Evolutionary conservation across 306 rosid genomes (phyloP).

Genomic region (Vigna hirtella): DNA sequence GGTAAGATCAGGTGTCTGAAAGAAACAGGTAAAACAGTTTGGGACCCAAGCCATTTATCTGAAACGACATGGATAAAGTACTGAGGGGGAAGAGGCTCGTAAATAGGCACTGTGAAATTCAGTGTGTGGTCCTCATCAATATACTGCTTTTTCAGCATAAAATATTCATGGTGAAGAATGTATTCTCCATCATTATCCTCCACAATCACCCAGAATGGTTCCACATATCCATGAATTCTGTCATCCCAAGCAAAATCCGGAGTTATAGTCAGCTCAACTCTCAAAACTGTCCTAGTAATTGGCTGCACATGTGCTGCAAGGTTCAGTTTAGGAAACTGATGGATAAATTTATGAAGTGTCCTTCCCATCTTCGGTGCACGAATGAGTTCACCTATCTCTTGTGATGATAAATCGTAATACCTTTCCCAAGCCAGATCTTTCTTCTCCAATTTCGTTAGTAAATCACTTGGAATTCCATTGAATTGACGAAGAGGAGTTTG

Average conservation of each 20-base stretch:
- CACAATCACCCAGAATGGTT: slow-evolving; percentile 95
- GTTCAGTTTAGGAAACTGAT: slow-evolving; percentile 90
- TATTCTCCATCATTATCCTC: slow-evolving; percentile 94
- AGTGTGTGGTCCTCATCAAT: slow-evolving; percentile 90
- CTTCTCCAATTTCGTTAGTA: slow-evolving; percentile 85
- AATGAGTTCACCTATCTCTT: slow-evolving; percentile 91
- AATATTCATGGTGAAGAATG: slow-evolving; percentile 90
- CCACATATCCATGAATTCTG: slow-evolving; percentile 90
- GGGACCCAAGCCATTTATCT: slow-evolving; percentile 94
- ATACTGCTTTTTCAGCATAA: slow-evolving; percentile 85
- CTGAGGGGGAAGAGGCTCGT: slow-evolving; percentile 91
- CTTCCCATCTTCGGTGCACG: slow-evolving; percentile 88
- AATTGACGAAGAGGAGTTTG: slow-evolving; percentile 95
- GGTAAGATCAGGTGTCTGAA: slow-evolving; percentile 91
- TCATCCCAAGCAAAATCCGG: slow-evolving; percentile 98
- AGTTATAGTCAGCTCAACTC: slow-evolving; percentile 90
- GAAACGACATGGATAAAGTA: slow-evolving; percentile 91
- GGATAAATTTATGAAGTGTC: slow-evolving; percentile 82
- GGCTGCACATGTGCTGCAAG: slow-evolving; percentile 98
- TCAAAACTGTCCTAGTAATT: slow-evolving; percentile 85
- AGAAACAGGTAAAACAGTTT: slow-evolving; percentile 91
- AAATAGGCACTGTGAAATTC: slow-evolving; percentile 87
- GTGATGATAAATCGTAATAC: slow-evolving; percentile 90
- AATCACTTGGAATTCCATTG: slow-evolving; percentile 73
- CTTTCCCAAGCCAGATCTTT: slow-evolving; percentile 97